phyloP scores from a whole-genome alignment of 1,284 basidiomycete species.

The Microbotryum lychnidis-dioicae region DNA sequence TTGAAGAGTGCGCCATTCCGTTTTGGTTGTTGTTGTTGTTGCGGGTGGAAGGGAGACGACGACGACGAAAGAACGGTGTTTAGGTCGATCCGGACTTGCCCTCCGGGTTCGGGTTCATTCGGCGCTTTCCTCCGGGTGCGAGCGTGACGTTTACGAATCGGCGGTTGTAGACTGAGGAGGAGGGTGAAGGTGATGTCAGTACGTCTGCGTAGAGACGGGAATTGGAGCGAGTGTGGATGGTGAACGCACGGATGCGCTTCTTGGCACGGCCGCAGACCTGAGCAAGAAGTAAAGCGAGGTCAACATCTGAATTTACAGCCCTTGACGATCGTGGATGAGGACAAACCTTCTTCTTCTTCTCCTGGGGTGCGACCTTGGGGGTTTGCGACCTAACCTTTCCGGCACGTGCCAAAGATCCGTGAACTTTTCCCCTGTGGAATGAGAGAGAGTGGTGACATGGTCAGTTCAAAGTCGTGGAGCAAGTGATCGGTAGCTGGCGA shows the following conservation, averaged over 20 bases:
- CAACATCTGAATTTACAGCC: too few species aligned
- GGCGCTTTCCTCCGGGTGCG: background rate
- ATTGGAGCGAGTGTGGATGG: background rate
- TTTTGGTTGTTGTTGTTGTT: too few species aligned
- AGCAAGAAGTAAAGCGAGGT: background rate
- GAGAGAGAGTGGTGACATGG: background rate
- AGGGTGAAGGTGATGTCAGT: background rate
- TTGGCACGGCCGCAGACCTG: constrained; percentile 11
- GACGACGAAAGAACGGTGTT: too few species aligned
- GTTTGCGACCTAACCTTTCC: constrained; percentile 93
- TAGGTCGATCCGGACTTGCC: constrained; percentile 2
- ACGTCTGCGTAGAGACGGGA: constrained; percentile 12
- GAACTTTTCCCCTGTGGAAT: constrained; percentile 56
- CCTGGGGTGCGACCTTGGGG: constrained; percentile 53
- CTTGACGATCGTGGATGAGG: background rate
- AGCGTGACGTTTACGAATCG: constrained; percentile 6
- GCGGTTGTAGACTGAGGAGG: constrained; percentile 1
- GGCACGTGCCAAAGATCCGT: constrained; percentile 98
- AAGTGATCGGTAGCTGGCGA: too few species aligned
- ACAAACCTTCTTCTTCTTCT: constrained; percentile 25
- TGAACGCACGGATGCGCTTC: constrained; percentile 14
- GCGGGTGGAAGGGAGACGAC: too few species aligned
- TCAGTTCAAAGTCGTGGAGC: too few species aligned
- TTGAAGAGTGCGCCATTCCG: too few species aligned
- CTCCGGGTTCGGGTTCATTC: background rate